Conservation (phyloP, 495 filamentous ascomycete species). For the Aspergillus conjunctus region DNA sequence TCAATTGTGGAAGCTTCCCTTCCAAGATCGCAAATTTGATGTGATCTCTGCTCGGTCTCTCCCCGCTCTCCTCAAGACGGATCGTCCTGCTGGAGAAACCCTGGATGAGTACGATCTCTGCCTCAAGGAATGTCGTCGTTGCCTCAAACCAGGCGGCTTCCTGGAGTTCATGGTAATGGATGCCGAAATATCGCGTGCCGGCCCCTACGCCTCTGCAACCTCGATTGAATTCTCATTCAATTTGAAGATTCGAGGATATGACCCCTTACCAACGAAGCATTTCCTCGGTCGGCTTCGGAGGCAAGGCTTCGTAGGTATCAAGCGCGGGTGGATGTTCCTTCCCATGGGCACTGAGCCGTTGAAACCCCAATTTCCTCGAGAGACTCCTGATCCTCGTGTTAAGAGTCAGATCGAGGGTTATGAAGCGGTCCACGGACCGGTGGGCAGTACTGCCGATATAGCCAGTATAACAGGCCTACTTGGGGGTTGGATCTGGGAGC, state of each 20-base stretch:
- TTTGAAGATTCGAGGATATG: constrained; percentile 84
- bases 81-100: constrained; percentile 52
- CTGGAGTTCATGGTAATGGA: constrained; percentile 90
- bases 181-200: constrained; percentile 82
- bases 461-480: constrained; percentile 78
- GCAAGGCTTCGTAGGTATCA: constrained; percentile 74
- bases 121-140: constrained; percentile 81
- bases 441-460: constrained; percentile 72
- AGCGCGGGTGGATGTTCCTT: constrained; percentile 86
- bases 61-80: constrained; percentile 73
- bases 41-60: constrained; percentile 89
- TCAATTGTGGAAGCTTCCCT: constrained; percentile 78
- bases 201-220: constrained; percentile 73
- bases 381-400: constrained; percentile 56
- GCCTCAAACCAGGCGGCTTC: constrained; percentile 89
- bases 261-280: constrained; percentile 75
- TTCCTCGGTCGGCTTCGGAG: constrained; percentile 75
- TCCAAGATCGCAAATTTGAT: constrained; percentile 86
- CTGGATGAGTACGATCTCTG: constrained; percentile 87
- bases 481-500: constrained; percentile 93
- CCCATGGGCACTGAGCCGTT: constrained; percentile 73
- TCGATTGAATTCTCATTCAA: constrained; percentile 87
- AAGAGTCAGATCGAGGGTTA: constrained; percentile 51
- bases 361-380: constrained; percentile 44
- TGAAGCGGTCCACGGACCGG: constrained; percentile 64